A percentile compares a stretch with the other conserved stretches of the same genome.
These are phyloP conservation scores for Botryosphaeria agaves DNA, from an alignment of 2,329 filamentous ascomycete genomes.

Conservation along the genomic window DNA sequence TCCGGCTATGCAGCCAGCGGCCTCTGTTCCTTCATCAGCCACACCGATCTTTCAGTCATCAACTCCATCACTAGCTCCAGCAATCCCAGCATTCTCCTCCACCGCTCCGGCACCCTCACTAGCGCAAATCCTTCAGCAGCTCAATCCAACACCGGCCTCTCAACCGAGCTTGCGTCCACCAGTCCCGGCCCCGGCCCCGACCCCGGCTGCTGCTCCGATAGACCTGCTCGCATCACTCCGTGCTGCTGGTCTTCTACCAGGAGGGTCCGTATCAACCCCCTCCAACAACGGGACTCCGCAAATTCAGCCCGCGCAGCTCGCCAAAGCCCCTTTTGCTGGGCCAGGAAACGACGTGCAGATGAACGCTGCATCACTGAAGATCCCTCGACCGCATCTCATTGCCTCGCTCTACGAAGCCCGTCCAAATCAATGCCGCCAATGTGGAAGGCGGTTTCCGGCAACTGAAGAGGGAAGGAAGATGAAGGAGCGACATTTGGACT, in stretches of 20 bases:
- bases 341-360: conserved; percentile 9
- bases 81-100: too few species aligned
- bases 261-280: too few species aligned
- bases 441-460: conserved; percentile 68
- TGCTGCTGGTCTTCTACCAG: too few species aligned
- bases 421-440: conserved; percentile 79
- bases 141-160: too few species aligned
- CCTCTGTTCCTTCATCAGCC: too few species aligned
- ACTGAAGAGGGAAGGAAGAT: conserved; percentile 64
- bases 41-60: conserved; percentile 6
- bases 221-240: too few species aligned
- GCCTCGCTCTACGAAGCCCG: conserved; percentile 61
- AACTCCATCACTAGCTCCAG: conserved; percentile 3
- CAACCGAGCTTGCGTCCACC: too few species aligned
- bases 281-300: too few species aligned
- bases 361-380: conserved; percentile 12
- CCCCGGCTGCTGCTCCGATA: conserved; percentile 3
- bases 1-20: conserved; percentile 11
- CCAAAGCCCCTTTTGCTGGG: too few species aligned
- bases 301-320: too few species aligned
- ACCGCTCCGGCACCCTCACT: too few species aligned
- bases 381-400: conserved; percentile 59
- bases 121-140: too few species aligned
- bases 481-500: conserved; percentile 89
- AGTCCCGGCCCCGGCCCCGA: conserved; percentile 5